Evolutionary conservation across 2,329 filamentous ascomycete genomes (phyloP).

Genomic region (Pseudogymnoascus sp.): DNA sequence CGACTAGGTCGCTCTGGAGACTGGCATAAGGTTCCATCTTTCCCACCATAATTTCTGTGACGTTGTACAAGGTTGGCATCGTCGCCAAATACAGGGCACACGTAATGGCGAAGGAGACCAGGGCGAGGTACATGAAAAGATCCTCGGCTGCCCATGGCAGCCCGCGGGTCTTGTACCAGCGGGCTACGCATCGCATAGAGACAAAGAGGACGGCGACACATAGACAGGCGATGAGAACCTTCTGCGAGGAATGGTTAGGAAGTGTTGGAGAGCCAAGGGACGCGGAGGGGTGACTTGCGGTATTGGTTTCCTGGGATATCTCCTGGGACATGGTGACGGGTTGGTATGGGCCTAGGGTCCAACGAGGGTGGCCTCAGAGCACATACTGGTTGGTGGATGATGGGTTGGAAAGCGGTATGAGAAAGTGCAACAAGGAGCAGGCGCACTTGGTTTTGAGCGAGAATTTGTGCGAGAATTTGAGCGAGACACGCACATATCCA

Average conservation of each 20-base stretch:
- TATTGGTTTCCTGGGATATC: background rate
- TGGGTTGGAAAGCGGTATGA: background rate
- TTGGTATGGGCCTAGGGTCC: background rate
- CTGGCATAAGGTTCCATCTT: conserved; percentile 23
- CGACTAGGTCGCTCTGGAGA: conserved; percentile 26
- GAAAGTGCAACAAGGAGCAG: background rate
- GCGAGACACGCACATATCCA: background rate
- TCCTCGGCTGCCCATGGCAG: conserved; percentile 15
- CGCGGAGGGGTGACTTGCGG: background rate
- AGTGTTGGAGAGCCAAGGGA: background rate
- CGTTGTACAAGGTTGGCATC: conserved; percentile 29
- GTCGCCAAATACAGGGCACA: conserved; percentile 31
- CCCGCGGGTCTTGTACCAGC: conserved; percentile 12
- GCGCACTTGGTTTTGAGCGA: background rate
- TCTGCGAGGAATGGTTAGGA: conserved; percentile 8
- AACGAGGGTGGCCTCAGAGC: background rate
- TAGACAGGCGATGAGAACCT: conserved; percentile 15
- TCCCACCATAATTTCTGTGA: conserved; percentile 24
- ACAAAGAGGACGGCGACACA: conserved; percentile 12
- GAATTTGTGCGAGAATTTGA: background rate
- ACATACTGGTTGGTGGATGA: background rate
- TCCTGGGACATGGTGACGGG: background rate
- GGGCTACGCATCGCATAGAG: conserved; percentile 11
- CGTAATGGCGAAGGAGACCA: conserved; percentile 26
- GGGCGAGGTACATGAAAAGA: conserved; percentile 12